A percentile compares a stretch with the other conserved stretches of the same genome.
Evolutionary conservation across 2,329 filamentous ascomycete species (phyloP).

Genomic region (Amauroascus verrucosus): DNA sequence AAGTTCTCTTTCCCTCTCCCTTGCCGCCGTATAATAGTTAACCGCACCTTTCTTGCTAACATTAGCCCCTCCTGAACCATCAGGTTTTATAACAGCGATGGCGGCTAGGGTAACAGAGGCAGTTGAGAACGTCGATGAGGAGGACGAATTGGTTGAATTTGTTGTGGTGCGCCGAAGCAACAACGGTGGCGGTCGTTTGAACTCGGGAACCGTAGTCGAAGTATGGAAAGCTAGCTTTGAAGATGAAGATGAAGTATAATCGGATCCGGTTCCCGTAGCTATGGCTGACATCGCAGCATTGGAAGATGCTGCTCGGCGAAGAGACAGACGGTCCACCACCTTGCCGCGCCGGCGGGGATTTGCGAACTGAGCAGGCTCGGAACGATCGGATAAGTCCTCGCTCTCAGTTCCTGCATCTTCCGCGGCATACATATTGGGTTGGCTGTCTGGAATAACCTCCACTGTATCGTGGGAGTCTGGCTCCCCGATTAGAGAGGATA

Average conservation of each 20-base stretch:
- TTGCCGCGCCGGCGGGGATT: constrained; percentile 33
- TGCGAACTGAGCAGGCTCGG: constrained; percentile 21
- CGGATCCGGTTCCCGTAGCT: constrained; percentile 12
- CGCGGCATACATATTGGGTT: constrained; percentile 23
- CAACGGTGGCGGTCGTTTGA: constrained; percentile 7
- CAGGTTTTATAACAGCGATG: constrained; percentile 19
- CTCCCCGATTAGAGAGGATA: constrained; percentile 69
- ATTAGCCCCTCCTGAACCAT: constrained; percentile 19
- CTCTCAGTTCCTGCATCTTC: constrained; percentile 41
- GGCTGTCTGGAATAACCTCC: constrained; percentile 2
- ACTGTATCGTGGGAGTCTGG: constrained; percentile 30
- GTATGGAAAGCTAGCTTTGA: constrained; percentile 10
- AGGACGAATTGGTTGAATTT: constrained; percentile 24
- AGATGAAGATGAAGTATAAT: constrained; percentile 9
- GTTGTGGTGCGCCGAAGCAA: constrained; percentile 24
- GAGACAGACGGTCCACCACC: constrained; percentile 37
- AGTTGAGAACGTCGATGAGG: constrained; percentile 2
- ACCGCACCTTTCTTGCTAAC: constrained; percentile 51
- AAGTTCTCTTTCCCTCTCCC: constrained; percentile 50
- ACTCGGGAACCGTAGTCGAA: background rate
- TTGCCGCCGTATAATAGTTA: constrained; percentile 46
- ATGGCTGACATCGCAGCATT: constrained; percentile 28
- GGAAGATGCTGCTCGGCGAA: constrained; percentile 38
- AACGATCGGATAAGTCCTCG: constrained; percentile 21
- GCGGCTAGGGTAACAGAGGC: constrained; percentile 22